Evolutionary conservation across 805 yeast genomes (phyloP).

Genomic region (Candida verbasci): DNA sequence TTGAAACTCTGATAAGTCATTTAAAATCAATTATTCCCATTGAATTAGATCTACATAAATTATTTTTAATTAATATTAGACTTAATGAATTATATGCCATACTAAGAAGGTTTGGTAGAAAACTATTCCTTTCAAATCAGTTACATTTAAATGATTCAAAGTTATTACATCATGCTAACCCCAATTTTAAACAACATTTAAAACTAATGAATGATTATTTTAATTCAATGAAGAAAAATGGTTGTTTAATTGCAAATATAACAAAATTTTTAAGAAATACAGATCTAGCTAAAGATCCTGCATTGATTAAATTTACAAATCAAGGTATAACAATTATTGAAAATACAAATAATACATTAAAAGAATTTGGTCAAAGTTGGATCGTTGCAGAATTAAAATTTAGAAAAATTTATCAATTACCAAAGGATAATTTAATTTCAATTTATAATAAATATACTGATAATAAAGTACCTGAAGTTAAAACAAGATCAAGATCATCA

Average conservation of each 20-base stretch:
- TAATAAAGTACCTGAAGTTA: slow-evolving; percentile 1
- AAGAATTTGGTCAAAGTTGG: slow-evolving; percentile 40
- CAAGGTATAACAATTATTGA: slow-evolving; percentile 34
- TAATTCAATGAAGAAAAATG: slow-evolving; percentile 45
- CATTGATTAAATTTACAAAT: slow-evolving; percentile 32
- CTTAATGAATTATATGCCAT: slow-evolving; percentile 48
- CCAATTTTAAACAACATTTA: slow-evolving; percentile 13
- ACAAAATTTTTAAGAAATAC: slow-evolving; percentile 39
- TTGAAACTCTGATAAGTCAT: slow-evolving; percentile 23
- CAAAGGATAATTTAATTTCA: slow-evolving; percentile 17
- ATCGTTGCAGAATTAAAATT: slow-evolving; percentile 37
- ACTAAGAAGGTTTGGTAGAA: slow-evolving; percentile 44
- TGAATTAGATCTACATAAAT: slow-evolving; percentile 33
- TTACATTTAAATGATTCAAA: slow-evolving; percentile 41
- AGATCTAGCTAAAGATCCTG: slow-evolving; percentile 20
- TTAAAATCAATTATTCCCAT: slow-evolving; percentile 17
- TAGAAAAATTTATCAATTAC: slow-evolving; percentile 32
- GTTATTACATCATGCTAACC: slow-evolving; percentile 21
- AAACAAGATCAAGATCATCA: slow-evolving; percentile 20
- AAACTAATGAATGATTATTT: slow-evolving; percentile 32
- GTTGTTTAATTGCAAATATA: slow-evolving; percentile 44
- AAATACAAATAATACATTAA: slow-evolving; percentile 25
- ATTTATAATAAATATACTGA: slow-evolving; percentile 9
- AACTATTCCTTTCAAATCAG: slow-evolving; percentile 41
- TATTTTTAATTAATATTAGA: slow-evolving; percentile 41